Percentiles rank a stretch among this genome's conserved stretches.
phyloP scores from a whole-genome alignment of 306 rosid genomes.

The Boehmeria nivea region DNA sequence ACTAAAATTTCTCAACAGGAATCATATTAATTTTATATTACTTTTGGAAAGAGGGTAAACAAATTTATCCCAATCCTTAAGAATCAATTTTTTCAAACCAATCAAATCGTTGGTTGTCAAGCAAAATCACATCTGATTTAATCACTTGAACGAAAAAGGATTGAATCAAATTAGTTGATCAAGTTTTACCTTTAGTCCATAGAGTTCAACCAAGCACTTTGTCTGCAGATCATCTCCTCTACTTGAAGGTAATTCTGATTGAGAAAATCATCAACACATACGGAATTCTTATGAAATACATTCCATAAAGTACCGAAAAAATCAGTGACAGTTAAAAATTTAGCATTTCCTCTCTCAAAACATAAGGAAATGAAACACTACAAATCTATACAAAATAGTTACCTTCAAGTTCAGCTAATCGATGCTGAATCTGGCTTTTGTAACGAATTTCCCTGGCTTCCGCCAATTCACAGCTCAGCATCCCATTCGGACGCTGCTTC shows the following conservation, averaged over 20 bases:
- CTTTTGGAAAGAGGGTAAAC: slow-evolving; percentile 9
- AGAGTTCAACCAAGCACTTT: slow-evolving; percentile 86
- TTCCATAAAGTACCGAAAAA: too few species aligned
- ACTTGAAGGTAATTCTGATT: slow-evolving; percentile 85
- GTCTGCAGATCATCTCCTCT: slow-evolving; percentile 95
- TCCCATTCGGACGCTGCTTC: slow-evolving; percentile 41
- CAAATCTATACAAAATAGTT: not conserved
- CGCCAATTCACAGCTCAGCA: slow-evolving; percentile 49
- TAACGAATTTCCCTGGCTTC: slow-evolving; percentile 48
- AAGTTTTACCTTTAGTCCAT: slow-evolving; percentile 86
- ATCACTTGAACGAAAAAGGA: slow-evolving; percentile 13
- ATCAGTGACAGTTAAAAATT: too few species aligned
- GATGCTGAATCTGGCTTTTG: slow-evolving; percentile 52
- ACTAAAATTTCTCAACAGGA: too few species aligned
- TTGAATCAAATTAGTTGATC: slow-evolving; percentile 20
- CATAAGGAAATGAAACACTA: not conserved
- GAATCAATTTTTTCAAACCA: not conserved
- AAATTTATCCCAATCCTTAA: slow-evolving; percentile 4
- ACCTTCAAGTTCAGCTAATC: slow-evolving; percentile 87
- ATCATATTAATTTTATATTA: slow-evolving; percentile 8
- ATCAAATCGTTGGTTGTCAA: not conserved
- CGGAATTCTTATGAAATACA: slow-evolving; percentile 5
- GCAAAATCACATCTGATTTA: not conserved
- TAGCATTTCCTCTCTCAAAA: not conserved
- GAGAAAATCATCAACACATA: slow-evolving; percentile 29